phyloP scores from a whole-genome alignment of 2,329 filamentous ascomycete species.

The Penicillium occitanis region DNA sequence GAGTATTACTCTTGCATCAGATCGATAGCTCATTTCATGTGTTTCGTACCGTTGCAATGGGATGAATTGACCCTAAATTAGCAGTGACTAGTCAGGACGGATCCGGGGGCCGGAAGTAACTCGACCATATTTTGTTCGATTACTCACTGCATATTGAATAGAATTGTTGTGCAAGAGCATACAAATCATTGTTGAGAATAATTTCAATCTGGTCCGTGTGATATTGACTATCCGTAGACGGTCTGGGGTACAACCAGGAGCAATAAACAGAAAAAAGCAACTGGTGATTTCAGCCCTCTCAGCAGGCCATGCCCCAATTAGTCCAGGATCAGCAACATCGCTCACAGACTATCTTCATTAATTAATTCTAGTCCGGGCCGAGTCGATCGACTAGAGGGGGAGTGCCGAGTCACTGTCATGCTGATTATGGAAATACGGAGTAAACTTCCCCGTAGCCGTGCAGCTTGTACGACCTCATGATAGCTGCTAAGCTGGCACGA shows the following conservation, averaged over 20 bases:
- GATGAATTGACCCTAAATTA: slow-evolving; percentile 9
- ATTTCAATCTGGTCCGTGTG: not conserved
- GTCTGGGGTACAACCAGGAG: not conserved
- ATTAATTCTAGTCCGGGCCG: not conserved
- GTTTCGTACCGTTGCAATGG: slow-evolving; percentile 15
- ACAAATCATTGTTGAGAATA: not conserved
- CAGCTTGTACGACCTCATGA: not conserved
- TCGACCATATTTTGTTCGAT: not conserved
- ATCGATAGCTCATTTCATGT: slow-evolving; percentile 1
- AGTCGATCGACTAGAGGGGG: not conserved
- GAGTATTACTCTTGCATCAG: not conserved
- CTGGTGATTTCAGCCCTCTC: not conserved
- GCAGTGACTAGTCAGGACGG: not conserved
- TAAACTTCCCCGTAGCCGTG: not conserved
- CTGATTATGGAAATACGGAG: not conserved
- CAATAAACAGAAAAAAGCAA: not conserved
- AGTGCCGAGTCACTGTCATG: not conserved
- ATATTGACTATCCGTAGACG: not conserved
- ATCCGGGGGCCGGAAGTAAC: not conserved
- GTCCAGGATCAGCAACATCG: not conserved
- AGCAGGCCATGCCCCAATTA: not conserved
- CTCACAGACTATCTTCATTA: not conserved
- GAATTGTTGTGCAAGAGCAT: not conserved
- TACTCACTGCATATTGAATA: not conserved
- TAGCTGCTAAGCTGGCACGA: not conserved